Conservation (phyloP, 768 basidiomycete species). For the Pisolithus marmoratus region DNA sequence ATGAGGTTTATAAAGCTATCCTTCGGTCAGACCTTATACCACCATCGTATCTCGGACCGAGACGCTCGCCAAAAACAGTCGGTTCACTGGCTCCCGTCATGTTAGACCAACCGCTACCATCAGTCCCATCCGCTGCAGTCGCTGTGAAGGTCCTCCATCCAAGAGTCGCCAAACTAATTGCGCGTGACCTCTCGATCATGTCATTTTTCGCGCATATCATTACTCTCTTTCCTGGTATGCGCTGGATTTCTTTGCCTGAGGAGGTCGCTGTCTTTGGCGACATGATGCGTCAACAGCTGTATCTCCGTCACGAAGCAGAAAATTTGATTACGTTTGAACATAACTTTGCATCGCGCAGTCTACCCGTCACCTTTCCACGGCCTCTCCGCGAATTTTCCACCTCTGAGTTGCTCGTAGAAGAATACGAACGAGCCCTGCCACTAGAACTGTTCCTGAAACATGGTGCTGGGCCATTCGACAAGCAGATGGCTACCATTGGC, state of each 20-base stretch:
- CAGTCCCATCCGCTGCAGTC: conserved; percentile 78
- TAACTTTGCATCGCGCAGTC: conserved; percentile 75
- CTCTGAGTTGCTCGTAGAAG: conserved; percentile 80
- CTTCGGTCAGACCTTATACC: conserved; percentile 82
- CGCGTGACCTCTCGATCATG: conserved; percentile 93
- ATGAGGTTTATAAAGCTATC: conserved; percentile 81
- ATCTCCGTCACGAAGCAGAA: conserved; percentile 84
- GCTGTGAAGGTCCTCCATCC: conserved; percentile 98
- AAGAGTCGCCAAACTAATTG: conserved; percentile 71
- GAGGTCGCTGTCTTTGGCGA: conserved; percentile 91
- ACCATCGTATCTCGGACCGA: conserved; percentile 75
- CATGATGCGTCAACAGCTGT: conserved; percentile 96
- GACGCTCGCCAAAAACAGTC: conserved; percentile 46
- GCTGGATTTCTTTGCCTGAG: conserved; percentile 94
- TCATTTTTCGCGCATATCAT: conserved; percentile 79
- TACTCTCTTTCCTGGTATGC: conserved; percentile 82
- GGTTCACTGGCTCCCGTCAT: conserved; percentile 49
- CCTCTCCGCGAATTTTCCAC: conserved; percentile 82
- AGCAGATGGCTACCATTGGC: conserved; percentile 87
- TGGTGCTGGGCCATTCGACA: conserved; percentile 89
- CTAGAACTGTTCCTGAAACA: conserved; percentile 82
- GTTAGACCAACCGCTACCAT: conserved; percentile 52
- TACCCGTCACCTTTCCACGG: conserved; percentile 85
- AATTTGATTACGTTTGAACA: conserved; percentile 81
- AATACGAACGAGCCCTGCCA: conserved; percentile 89